Conservation (phyloP, 2,329 filamentous ascomycete species). For the Trichoderma citrinoviride region DNA sequence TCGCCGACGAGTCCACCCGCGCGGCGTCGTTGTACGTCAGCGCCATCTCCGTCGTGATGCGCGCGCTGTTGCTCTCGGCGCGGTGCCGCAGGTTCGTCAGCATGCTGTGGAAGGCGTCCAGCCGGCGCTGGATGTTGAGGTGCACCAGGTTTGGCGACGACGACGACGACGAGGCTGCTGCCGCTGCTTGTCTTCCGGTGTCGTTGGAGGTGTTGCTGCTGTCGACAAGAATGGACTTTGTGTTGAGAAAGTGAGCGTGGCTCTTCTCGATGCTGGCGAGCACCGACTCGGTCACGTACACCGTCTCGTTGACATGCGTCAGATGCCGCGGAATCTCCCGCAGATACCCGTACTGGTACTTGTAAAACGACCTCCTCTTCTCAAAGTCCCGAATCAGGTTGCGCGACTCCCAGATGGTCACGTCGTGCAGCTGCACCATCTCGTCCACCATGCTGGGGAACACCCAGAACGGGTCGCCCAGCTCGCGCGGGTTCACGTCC, state of each 20-base stretch:
- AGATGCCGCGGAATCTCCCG: slow-evolving; percentile 45
- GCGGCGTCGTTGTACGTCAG: slow-evolving; percentile 47
- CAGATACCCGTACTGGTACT: slow-evolving; percentile 35
- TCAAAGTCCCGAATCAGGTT: slow-evolving; percentile 37
- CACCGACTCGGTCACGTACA: slow-evolving; percentile 37
- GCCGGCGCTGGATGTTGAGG: slow-evolving; percentile 31
- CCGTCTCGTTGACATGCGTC: slow-evolving; percentile 45
- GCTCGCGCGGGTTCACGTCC: slow-evolving; percentile 6
- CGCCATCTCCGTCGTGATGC: slow-evolving; percentile 56
- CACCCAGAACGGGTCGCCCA: slow-evolving; percentile 38
- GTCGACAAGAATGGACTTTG: neutral
- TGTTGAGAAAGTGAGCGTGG: slow-evolving; percentile 28
- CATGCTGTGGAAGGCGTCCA: slow-evolving; percentile 36
- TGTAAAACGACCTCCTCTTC: slow-evolving; percentile 19
- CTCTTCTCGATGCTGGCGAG: slow-evolving; percentile 34
- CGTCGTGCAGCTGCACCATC: slow-evolving; percentile 34
- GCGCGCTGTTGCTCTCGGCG: slow-evolving; percentile 39
- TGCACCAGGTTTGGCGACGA: neutral
- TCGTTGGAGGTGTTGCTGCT: too few species aligned
- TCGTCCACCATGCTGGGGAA: slow-evolving; percentile 34
- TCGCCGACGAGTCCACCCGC: slow-evolving; percentile 47
- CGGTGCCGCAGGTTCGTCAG: slow-evolving; percentile 37
- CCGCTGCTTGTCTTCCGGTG: too few species aligned
- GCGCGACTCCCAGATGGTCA: slow-evolving; percentile 42
- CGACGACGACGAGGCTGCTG: neutral